These are phyloP conservation scores for Pichia deserticola DNA, from an alignment of 805 yeast species.

Conservation along the genomic window DNA sequence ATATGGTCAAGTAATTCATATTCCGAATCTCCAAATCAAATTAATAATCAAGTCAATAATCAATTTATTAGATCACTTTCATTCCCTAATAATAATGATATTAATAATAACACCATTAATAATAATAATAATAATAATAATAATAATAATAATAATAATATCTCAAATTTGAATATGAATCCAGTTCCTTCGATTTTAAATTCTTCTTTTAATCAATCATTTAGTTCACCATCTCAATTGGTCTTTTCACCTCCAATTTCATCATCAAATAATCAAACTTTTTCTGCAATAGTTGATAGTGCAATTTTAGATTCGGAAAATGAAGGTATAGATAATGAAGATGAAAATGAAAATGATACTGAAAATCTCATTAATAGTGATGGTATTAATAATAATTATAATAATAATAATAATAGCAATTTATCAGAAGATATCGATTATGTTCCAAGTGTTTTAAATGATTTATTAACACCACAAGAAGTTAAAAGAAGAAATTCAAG, in stretches of 20 bases:
- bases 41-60: background rate
- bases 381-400: background rate
- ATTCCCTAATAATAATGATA: background rate
- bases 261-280: background rate
- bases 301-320: constrained; percentile 16
- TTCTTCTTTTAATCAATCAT: background rate
- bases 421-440: constrained; percentile 54
- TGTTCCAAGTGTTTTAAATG: constrained; percentile 76
- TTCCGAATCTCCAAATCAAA: background rate
- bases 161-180: background rate
- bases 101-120: background rate
- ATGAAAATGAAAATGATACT: too few relatives aligned
- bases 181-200: background rate
- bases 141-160: background rate
- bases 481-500: constrained; percentile 58
- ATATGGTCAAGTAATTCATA: constrained; percentile 2
- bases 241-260: constrained; percentile 1
- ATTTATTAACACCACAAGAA: constrained; percentile 76
- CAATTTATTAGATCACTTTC: too few relatives aligned
- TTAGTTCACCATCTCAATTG: background rate
- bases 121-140: background rate
- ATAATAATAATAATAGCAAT: background rate
- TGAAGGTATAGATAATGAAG: constrained; percentile 8
- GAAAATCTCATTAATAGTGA: background rate
- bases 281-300: background rate